Evolutionary conservation across 106 monocot genomes (phyloP), one percentile per base, ranked within the genome.

Genomic region (Apostasia ramifera): DNA sequence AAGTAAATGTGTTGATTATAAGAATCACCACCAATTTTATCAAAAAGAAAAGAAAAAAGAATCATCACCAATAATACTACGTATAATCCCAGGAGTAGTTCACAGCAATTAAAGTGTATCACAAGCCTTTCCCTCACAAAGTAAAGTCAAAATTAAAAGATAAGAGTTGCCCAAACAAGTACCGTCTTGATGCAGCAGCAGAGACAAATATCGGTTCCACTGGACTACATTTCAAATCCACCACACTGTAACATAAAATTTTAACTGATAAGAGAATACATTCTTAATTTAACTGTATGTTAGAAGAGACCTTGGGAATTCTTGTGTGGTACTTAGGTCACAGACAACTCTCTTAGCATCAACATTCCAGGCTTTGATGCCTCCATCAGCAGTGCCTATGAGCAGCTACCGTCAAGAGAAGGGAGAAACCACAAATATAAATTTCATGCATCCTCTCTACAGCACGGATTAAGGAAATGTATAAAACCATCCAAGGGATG

Each of bases 281-380:
- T 40, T 60, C 44, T 5, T 49, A 48, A 73, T 52, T 26, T 14
- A n/a, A 55, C 42, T 11, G 42, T 3, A 52, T 15, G 11, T 55
- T 39, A 14, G 50, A 71, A 66, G 57, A 40, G 70, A 95, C 95
- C 92, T 89, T 52, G 95, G 92, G 78, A 82, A 97, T 60, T 86
- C 86, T 77, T 72, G 51, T 9, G 86, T 69, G 55, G 95, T 92
- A 56, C 70, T 92, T 52, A 98, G 79, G 78, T 98, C 92, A 82
- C 87, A 89, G n/a, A 98, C 92, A 76, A 98, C 97, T 85, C 97
- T 81, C 72, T 98, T 98, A 47, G 97, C 89, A 87, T 98, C 97
- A 89, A 83, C 92, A 80, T 98, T 98, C 97, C 97, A 98, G 71
- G 97, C 97, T 83, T 98, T 98, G 53, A 98, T 92, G 12, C 97